Evolutionary conservation across 495 filamentous ascomycete species (phyloP).

Genomic region (Podospora comata): DNA sequence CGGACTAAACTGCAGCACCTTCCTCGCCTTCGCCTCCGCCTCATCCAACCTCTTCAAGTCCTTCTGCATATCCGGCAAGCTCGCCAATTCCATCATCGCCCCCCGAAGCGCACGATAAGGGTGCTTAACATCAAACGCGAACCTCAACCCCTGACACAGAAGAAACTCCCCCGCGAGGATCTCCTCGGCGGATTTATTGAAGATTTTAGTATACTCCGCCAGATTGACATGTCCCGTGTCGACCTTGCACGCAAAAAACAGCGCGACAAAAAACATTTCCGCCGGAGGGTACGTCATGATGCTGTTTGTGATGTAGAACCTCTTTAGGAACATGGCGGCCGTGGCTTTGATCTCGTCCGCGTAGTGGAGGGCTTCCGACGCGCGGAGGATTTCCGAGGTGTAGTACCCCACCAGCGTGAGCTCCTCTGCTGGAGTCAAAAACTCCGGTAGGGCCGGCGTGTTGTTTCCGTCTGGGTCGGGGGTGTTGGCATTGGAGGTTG

Average conservation of each 20-base stretch:
- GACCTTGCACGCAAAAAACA: constrained; percentile 90
- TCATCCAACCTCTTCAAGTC: constrained; percentile 52
- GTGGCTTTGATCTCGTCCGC: constrained; percentile 84
- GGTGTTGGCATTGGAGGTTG: constrained; percentile 35
- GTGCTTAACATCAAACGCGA: constrained; percentile 88
- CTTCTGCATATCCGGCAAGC: constrained; percentile 41
- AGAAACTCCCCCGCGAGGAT: constrained; percentile 87
- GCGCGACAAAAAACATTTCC: constrained; percentile 75
- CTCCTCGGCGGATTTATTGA: constrained; percentile 62
- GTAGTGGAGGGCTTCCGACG: constrained; percentile 72
- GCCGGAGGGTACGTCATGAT: constrained; percentile 92
- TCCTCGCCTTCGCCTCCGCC: constrained; percentile 68
- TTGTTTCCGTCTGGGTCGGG: constrained; percentile 30
- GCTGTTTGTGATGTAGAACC: constrained; percentile 93
- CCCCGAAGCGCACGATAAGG: constrained; percentile 86
- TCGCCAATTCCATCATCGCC: constrained; percentile 71
- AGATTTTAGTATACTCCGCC: constrained; percentile 56
- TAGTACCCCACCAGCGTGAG: constrained; percentile 75
- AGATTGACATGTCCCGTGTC: constrained; percentile 78
- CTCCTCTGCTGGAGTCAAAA: constrained; percentile 78
- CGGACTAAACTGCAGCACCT: constrained; percentile 72
- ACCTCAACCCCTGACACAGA: constrained; percentile 87
- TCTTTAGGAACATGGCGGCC: constrained; percentile 83
- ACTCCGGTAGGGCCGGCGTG: constrained; percentile 54
- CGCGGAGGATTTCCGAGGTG: constrained; percentile 66